Base-by-base conservation (phyloP, 2,329 filamentous ascomycete genomes). In the Talaromyces sp. region DNA sequence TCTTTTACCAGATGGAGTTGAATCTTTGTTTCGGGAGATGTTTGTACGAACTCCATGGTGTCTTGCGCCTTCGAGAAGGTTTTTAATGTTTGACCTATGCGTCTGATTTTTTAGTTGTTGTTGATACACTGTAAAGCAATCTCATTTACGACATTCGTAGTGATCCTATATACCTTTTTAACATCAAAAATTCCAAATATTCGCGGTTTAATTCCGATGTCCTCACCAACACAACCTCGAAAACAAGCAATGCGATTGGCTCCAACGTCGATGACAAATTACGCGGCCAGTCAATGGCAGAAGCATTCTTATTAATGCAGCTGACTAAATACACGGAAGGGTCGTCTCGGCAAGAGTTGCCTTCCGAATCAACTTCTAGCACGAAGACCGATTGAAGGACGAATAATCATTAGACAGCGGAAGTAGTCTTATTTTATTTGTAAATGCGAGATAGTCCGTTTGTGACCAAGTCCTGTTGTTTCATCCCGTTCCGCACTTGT, bases 1-100 rank as follows among this genome's bases (percentile, higher is more conserved):
- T 66, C 64, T 9, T 47, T 63, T 9, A 63, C 66, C 22, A 70
- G 66, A 24, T 50, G 63, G 14, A 66, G 19, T 33, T 70, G 66
- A 13, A 70, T 66, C n/a, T 52, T 37, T 52, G 65, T 62, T 1
- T 63, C 64, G 1, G 59, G 31, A 16, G 64, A 62, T 14, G 62
- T 57, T 10, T 62, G 41, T 27, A 70, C 39, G 13, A 19, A 56
- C 1, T 47, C 47, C 63, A 65, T 65, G 45, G 27, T 22, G 27
- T 52, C n/a, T 52, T 52, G 24, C 14, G 16, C 33, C 1, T n/a
- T n/a, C n/a, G 33, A 5, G 16, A 31, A 19, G 24, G 14, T 10
- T 6, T 11, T 4, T 19, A 3, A 7, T 52, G 9, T 14, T 33
- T 56, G 19, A 9, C 11, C 39, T 24, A 6, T 22, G 24, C 1